Evolutionary conservation across 2,329 filamentous ascomycete genomes (phyloP).

Genomic region (Talaromyces sp.): DNA sequence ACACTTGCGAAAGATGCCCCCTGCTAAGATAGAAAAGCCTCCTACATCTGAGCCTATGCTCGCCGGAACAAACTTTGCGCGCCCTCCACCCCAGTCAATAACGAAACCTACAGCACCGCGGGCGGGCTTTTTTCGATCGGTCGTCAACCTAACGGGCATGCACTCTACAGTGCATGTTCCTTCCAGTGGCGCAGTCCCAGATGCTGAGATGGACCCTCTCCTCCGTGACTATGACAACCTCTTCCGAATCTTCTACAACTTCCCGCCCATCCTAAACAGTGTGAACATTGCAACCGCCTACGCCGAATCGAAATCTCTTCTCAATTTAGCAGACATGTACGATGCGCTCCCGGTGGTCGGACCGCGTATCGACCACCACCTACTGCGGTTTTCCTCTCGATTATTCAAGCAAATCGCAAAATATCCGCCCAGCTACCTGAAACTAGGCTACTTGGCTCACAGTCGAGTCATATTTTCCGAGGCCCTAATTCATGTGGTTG

Average conservation of each 20-base stretch:
- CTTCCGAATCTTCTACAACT: slow-evolving; percentile 94
- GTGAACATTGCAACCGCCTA: slow-evolving; percentile 91
- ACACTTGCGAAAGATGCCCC: background rate
- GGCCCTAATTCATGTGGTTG: slow-evolving; percentile 87
- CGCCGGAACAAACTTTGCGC: slow-evolving; percentile 38
- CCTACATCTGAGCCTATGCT: slow-evolving; percentile 50
- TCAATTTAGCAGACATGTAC: slow-evolving; percentile 89
- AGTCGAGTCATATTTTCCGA: slow-evolving; percentile 81
- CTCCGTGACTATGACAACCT: slow-evolving; percentile 93
- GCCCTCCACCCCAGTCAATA: slow-evolving; percentile 48
- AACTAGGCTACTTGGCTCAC: slow-evolving; percentile 78
- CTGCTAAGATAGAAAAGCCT: slow-evolving; percentile 18
- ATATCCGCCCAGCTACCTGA: slow-evolving; percentile 87
- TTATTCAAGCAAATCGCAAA: slow-evolving; percentile 97
- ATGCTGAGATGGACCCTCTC: slow-evolving; percentile 63
- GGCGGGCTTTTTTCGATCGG: slow-evolving; percentile 76
- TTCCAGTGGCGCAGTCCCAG: slow-evolving; percentile 44
- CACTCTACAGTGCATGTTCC: slow-evolving; percentile 49
- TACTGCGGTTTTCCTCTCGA: slow-evolving; percentile 83
- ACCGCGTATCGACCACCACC: slow-evolving; percentile 85
- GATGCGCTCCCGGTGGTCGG: slow-evolving; percentile 84
- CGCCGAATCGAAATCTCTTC: slow-evolving; percentile 84
- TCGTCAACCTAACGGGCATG: slow-evolving; percentile 66
- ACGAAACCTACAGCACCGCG: slow-evolving; percentile 59
- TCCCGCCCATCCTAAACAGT: slow-evolving; percentile 72